phyloP scores from a whole-genome alignment of 768 basidiomycete species.

The Leccinellum luteum region DNA sequence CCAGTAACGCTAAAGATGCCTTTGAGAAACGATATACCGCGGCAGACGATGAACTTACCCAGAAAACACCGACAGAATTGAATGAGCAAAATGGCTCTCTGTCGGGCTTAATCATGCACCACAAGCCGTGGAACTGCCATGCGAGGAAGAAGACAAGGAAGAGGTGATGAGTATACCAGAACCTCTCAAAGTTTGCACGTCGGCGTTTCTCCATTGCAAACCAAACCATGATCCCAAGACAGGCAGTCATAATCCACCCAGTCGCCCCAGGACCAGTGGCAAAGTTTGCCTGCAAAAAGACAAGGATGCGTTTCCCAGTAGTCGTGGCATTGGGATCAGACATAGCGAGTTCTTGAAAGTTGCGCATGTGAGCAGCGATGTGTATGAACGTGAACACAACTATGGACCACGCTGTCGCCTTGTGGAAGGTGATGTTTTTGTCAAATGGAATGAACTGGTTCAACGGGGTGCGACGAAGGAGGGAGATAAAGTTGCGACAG shows the following conservation, averaged over 20 bases:
- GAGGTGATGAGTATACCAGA: slow-evolving; percentile 88
- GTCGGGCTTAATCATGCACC: slow-evolving; percentile 95
- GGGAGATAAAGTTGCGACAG: slow-evolving; percentile 91
- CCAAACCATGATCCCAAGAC: slow-evolving; percentile 77
- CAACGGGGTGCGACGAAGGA: slow-evolving; percentile 82
- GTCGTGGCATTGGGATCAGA: slow-evolving; percentile 52
- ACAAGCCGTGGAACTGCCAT: slow-evolving; percentile 97
- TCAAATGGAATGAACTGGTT: slow-evolving; percentile 90
- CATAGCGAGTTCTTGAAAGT: slow-evolving; percentile 68
- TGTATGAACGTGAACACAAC: slow-evolving; percentile 75
- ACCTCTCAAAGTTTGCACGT: slow-evolving; percentile 77
- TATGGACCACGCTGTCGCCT: slow-evolving; percentile 89
- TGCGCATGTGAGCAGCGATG: slow-evolving; percentile 81
- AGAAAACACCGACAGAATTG: slow-evolving; percentile 89
- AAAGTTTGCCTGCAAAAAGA: slow-evolving; percentile 81
- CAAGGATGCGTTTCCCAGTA: slow-evolving; percentile 51
- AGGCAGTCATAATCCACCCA: slow-evolving; percentile 84
- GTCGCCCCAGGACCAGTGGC: slow-evolving; percentile 78
- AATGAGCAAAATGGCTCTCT: slow-evolving; percentile 83
- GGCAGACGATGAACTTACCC: slow-evolving; percentile 52
- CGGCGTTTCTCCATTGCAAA: slow-evolving; percentile 82
- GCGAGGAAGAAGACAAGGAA: slow-evolving; percentile 90
- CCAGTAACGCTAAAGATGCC: slow-evolving; percentile 72
- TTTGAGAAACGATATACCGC: slow-evolving; percentile 3
- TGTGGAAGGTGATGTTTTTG: slow-evolving; percentile 89